Evolutionary conservation across 1,284 basidiomycete species (phyloP).

Genomic region (Fomitiporia mediterranea): DNA sequence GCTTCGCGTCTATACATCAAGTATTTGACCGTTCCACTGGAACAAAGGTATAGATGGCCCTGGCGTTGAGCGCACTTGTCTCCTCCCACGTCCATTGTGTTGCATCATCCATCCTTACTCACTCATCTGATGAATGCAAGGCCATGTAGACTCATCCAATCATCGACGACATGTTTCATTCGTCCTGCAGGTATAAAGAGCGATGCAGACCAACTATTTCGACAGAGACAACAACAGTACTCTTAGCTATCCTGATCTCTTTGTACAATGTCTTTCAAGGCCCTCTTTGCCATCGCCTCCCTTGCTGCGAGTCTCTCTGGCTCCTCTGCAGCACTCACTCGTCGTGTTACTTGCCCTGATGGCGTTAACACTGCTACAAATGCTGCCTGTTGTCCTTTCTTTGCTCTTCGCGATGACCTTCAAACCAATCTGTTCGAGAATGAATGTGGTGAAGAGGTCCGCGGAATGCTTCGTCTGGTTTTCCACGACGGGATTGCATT

Average conservation of each 20-base stretch:
- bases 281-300: conserved; percentile 25
- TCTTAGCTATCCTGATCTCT: neutral
- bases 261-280: conserved; percentile 28
- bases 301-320: conserved; percentile 20
- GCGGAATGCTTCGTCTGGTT: conserved; percentile 39
- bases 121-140: neutral
- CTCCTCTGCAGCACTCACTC: conserved; percentile 27
- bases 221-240: neutral
- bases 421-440: conserved; percentile 38
- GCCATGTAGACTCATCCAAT: neutral
- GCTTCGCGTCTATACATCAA: neutral
- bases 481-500: conserved; percentile 45
- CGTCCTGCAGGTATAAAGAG: neutral
- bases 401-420: conserved; percentile 34
- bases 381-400: conserved; percentile 37
- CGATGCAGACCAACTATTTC: neutral
- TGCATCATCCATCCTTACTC: neutral
- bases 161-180: neutral
- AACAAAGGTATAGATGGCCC: neutral
- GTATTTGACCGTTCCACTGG: neutral
- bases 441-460: conserved; percentile 39
- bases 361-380: conserved; percentile 32
- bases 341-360: conserved; percentile 34
- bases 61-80: neutral
- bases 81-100: neutral